Evolutionary conservation across 2,329 filamentous ascomycete genomes (phyloP).

Genomic region (Aspergillus japonicus): DNA sequence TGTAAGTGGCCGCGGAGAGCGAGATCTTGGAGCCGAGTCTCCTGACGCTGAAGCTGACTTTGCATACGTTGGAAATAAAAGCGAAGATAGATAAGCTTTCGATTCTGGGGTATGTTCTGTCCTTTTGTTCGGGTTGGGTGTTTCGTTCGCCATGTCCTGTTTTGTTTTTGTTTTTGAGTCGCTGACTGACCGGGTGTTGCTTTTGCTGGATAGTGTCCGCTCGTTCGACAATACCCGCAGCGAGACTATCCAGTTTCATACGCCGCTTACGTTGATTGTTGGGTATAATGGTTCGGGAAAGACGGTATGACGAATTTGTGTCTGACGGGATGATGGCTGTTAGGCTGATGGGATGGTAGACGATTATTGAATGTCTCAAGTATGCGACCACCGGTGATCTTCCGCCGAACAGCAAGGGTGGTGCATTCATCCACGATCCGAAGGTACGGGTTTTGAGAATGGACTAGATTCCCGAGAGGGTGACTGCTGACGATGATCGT

Average conservation of each 20-base stretch:
- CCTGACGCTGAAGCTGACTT: conserved; percentile 1
- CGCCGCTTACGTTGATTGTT: conserved; percentile 91
- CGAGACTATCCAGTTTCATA: conserved; percentile 83
- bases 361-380: conserved; percentile 97
- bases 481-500: conserved; percentile 7
- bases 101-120: conserved; percentile 64
- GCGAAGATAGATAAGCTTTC: conserved; percentile 87
- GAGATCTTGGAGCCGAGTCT: neutral
- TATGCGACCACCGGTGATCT: conserved; percentile 95
- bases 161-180: neutral
- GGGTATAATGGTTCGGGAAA: conserved; percentile 97
- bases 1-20: conserved; percentile 28
- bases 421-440: conserved; percentile 96
- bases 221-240: conserved; percentile 76
- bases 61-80: conserved; percentile 30
- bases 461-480: neutral
- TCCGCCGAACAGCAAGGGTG: conserved; percentile 83
- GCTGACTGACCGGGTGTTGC: conserved; percentile 7
- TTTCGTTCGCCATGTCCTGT: neutral
- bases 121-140: neutral
- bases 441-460: conserved; percentile 54
- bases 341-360: conserved; percentile 46
- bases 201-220: conserved; percentile 56
- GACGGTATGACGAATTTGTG: conserved; percentile 53
- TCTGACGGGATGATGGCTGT: neutral